A percentile compares a stretch with the other conserved stretches of the same genome.
These are phyloP conservation scores for Peribolospora kevripleyi DNA, from an alignment of 768 basidiomycete species.

Conservation along the genomic window DNA sequence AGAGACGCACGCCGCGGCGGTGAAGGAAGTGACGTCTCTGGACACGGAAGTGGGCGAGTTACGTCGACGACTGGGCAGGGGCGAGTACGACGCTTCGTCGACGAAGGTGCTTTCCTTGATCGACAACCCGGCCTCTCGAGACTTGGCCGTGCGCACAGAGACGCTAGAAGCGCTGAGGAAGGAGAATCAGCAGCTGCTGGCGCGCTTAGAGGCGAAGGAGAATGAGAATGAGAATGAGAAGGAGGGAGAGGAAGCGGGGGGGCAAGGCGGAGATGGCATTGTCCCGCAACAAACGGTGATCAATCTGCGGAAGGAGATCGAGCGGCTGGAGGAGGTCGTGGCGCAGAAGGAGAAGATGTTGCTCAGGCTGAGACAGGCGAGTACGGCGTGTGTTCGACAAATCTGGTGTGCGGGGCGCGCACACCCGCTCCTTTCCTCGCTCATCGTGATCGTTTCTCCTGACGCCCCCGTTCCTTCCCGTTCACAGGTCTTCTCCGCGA, in stretches of 20 bases:
- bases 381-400: constrained; percentile 9
- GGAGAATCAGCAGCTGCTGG: constrained; percentile 66
- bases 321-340: constrained; percentile 37
- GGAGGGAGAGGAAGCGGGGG: constrained; percentile 9
- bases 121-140: constrained; percentile 62
- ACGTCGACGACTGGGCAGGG: constrained; percentile 6
- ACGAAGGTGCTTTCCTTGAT: constrained; percentile 12
- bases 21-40: no score
- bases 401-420: background rate
- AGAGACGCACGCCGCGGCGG: no score
- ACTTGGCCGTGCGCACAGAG: constrained; percentile 49
- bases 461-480: background rate
- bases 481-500: constrained; percentile 49
- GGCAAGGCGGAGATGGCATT: constrained; percentile 5
- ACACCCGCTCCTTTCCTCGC: background rate
- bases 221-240: constrained; percentile 14
- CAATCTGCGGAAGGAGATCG: constrained; percentile 25
- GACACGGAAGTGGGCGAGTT: no score
- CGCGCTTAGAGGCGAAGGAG: constrained; percentile 29
- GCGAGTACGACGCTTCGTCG: constrained; percentile 12
- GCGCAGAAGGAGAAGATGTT: constrained; percentile 62
- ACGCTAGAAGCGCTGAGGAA: constrained; percentile 47
- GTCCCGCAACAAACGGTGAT: background rate
- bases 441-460: background rate
- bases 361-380: constrained; percentile 51